Evolutionary conservation across 495 filamentous ascomycete genomes (phyloP), one percentile per base, ranked within the genome.

Genomic region (Aspergillus biplanus): DNA sequence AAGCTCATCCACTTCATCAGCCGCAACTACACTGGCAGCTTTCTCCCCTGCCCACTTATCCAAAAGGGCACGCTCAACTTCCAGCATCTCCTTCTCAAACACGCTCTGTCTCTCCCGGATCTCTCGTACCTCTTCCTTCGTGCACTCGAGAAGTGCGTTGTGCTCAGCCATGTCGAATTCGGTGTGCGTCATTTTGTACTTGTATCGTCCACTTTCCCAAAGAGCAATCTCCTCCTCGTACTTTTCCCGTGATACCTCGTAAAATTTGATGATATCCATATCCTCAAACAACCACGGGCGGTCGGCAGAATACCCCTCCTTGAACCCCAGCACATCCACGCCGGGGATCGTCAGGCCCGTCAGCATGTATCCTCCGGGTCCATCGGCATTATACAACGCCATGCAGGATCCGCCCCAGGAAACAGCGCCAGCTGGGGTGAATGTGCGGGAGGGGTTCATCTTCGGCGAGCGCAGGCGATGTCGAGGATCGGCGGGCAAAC

Each of bases 351-450:
- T 85, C 6, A 78, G 64, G 0, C 78, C 83, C 4, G 79, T 73
- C 55, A 83, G 73, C 71, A 80, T 77, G 61, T 84, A 84, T 2
- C 83, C 83, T 5, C 83, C 83, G 0, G 83, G 83, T 5, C 71
- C 72, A 58, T 85, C 82, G 4, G 83, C 78, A 6, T 82, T 80
- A 59, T 86, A 86, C 18, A 86, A 70, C 12, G 73, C 73, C 64
- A 83, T 76, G 63, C 78, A 79, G 5, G 68, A 72, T 12, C 83
- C 83, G 7, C 82, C 83, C 70, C 81, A 79, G 12, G 68, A 70
- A 0, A 84, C 76, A 1, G 79, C 79, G 0, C 83, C 83, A 33
- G 77, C 80, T 0, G 83, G 82, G 0, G 83, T 86, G 56, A 78
- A 84, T 5, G 81, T 75, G 1, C 83, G 75, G 0, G 75, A 81